These are phyloP conservation scores for Pythium grandisporangium DNA, from an alignment of 352 stramenopile genomes.

Conservation along the genomic window DNA sequence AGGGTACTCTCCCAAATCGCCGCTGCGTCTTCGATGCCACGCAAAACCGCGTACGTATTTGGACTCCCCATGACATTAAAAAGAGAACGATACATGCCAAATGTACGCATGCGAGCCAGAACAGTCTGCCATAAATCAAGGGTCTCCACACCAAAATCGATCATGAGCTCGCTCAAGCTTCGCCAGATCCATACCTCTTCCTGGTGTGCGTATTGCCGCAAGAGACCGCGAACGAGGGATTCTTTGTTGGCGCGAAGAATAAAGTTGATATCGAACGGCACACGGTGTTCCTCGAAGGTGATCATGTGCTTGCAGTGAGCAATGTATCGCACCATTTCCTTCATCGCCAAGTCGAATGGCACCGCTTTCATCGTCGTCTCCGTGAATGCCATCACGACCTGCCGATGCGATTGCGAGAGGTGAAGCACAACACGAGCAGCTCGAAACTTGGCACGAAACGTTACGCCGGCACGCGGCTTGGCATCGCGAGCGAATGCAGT, in stretches of 20 bases:
- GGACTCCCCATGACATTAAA: slow-evolving; percentile 15
- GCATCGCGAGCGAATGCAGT: slow-evolving; percentile 13
- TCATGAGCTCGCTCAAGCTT: slow-evolving; percentile 18
- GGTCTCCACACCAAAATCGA: slow-evolving; percentile 24
- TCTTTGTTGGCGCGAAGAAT: slow-evolving; percentile 27
- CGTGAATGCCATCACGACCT: slow-evolving; percentile 6
- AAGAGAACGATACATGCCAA: slow-evolving; percentile 18
- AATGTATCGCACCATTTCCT: slow-evolving; percentile 18
- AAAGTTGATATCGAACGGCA: slow-evolving; percentile 20
- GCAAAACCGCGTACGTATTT: slow-evolving; percentile 12
- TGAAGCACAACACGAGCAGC: slow-evolving; percentile 13
- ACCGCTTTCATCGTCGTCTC: slow-evolving; percentile 12
- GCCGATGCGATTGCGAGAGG: slow-evolving; percentile 13
- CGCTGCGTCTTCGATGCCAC: slow-evolving; percentile 9
- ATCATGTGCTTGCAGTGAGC: slow-evolving; percentile 22
- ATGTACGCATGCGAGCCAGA: slow-evolving; percentile 14
- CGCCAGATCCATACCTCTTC: slow-evolving; percentile 13
- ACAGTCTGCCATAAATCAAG: slow-evolving; percentile 20
- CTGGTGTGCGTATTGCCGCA: slow-evolving; percentile 13
- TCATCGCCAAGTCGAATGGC: slow-evolving; percentile 10
- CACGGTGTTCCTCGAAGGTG: slow-evolving; percentile 23
- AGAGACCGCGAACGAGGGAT: slow-evolving; percentile 17
- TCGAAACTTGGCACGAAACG: slow-evolving; percentile 24
- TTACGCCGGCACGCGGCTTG: slow-evolving; percentile 20
- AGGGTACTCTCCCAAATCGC: slow-evolving; percentile 18